phyloP scores from a whole-genome alignment of 495 filamentous ascomycete species.

The Penicillium argentinense region DNA sequence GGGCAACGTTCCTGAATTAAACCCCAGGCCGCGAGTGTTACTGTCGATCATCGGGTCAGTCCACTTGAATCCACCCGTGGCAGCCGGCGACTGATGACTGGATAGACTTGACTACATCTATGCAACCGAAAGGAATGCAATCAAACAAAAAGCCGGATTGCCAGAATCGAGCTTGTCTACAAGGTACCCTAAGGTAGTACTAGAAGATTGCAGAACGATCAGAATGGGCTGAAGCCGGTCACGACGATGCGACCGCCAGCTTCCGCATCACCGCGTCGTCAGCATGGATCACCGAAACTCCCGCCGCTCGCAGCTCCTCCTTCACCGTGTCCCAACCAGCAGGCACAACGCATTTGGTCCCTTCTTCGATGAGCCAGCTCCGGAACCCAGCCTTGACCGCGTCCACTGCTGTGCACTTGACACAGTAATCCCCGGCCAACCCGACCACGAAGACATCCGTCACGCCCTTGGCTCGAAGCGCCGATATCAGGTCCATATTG shows the following conservation, averaged over 20 bases:
- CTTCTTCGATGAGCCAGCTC: conserved; percentile 77
- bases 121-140: too few relatives aligned
- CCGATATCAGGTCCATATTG: conserved; percentile 57
- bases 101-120: too few relatives aligned
- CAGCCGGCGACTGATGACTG: too few relatives aligned
- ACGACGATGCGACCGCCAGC: conserved; percentile 31
- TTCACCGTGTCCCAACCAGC: conserved; percentile 57
- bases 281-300: conserved; percentile 52
- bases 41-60: too few relatives aligned
- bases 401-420: conserved; percentile 76
- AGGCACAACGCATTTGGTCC: conserved; percentile 66
- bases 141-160: too few relatives aligned
- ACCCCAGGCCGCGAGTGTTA: conserved; percentile 1
- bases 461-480: conserved; percentile 57
- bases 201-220: too few relatives aligned
- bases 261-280: conserved; percentile 47
- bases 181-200: too few relatives aligned
- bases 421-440: conserved; percentile 87
- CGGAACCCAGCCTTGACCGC: conserved; percentile 72
- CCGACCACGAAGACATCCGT: conserved; percentile 82
- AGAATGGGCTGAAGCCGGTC: too few relatives aligned
- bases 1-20: conserved; percentile 5
- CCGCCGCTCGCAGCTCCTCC: conserved; percentile 52
- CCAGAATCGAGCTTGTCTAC: too few relatives aligned
- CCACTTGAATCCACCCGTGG: too few relatives aligned